phyloP scores from a whole-genome alignment of 306 rosid genomes.

The Macrotyloma uniflorum region DNA sequence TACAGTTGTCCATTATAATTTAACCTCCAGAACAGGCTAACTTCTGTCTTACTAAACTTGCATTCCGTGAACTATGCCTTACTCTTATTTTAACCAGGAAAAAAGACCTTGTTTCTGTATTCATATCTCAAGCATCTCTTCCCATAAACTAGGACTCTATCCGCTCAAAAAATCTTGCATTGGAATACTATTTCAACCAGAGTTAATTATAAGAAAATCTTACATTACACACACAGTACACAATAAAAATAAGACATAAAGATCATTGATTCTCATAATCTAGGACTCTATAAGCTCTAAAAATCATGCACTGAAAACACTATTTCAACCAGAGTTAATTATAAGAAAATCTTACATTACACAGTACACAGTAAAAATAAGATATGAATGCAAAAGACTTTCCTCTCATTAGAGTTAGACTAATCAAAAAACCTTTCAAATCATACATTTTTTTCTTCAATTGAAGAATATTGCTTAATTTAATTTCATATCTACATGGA shows the following conservation, averaged over 20 bases:
- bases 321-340: too few species aligned
- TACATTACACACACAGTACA: neutral
- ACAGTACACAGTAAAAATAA: neutral
- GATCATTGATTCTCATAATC: neutral
- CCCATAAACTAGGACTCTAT: neutral
- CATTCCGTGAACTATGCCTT: neutral
- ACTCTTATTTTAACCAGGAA: neutral
- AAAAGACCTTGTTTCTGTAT: neutral
- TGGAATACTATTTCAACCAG: neutral
- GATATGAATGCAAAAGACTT: neutral
- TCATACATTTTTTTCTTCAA: neutral
- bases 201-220: neutral
- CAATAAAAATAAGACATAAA: neutral
- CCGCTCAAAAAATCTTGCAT: neutral
- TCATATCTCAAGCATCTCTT: neutral
- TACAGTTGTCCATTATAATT: neutral
- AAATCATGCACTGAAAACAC: neutral
- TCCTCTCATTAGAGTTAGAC: neutral
- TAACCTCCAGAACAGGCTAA: slow-evolving; percentile 2
- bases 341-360: neutral
- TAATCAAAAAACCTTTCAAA: neutral
- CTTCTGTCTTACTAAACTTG: neutral
- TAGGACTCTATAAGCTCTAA: too few species aligned
- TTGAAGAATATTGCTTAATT: neutral
- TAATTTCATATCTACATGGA: slow-evolving; percentile 17